These are phyloP conservation scores for Fusarium gaditjirri DNA, from an alignment of 2,329 filamentous ascomycete species.

Conservation along the genomic window DNA sequence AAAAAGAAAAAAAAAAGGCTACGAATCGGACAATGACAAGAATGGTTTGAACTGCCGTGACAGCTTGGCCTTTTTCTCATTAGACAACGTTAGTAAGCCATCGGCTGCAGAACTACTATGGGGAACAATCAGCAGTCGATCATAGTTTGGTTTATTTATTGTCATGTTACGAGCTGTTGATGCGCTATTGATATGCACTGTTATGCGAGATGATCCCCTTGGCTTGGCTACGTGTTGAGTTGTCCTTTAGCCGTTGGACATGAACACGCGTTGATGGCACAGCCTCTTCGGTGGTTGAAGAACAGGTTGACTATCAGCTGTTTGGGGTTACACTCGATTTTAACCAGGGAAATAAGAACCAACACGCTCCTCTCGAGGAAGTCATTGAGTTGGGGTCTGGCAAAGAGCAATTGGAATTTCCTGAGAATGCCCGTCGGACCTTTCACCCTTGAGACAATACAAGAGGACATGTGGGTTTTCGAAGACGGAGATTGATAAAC, in stretches of 20 bases:
- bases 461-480: neutral
- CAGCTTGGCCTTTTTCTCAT: neutral
- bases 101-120: constrained; percentile 4
- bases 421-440: neutral
- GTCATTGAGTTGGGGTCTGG: neutral
- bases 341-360: constrained; percentile 2
- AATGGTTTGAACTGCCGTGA: constrained; percentile 15
- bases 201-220: constrained; percentile 25
- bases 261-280: constrained; percentile 25
- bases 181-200: constrained; percentile 26
- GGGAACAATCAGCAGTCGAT: constrained; percentile 30
- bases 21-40: constrained; percentile 5
- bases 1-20: constrained; percentile 1
- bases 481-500: constrained; percentile 14
- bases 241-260: constrained; percentile 34
- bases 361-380: neutral
- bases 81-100: neutral
- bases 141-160: constrained; percentile 4
- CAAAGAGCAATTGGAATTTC: neutral
- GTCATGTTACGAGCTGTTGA: constrained; percentile 15
- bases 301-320: neutral
- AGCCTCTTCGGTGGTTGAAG: constrained; percentile 14
- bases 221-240: neutral
- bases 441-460: neutral
- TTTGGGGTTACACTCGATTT: constrained; percentile 14